Base-by-base conservation (phyloP, 768 basidiomycete genomes). In the Paxillus rubicundulus region DNA sequence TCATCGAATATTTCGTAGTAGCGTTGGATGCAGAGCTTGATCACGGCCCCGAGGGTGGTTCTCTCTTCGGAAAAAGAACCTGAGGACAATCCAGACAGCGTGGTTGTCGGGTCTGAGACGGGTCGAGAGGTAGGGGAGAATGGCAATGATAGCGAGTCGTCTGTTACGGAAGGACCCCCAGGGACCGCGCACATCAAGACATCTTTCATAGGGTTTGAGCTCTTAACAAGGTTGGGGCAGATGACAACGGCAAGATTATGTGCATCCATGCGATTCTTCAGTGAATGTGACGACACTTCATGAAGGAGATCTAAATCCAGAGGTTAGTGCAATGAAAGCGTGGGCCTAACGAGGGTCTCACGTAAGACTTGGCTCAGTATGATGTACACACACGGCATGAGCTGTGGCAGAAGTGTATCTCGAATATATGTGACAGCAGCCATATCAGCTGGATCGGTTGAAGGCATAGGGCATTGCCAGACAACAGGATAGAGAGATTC, bases 1-100 rank as follows among this genome's bases (percentile, higher is more conserved):
- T 92, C 91, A 63, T 92, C 90, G 59, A 93, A 93, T 28, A 92
- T 74, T 64, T 93, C 91, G 65, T 86, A 92, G 65, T 92, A 93
- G 39, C 82, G 81, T 60, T 87, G 79, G 46, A 92, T 91, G 66
- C 88, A 92, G 39, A 89, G 70, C 63, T 84, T 84, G 67, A 92
- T 74, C 38, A 92, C 72, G 55, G 76, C 73, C 3, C 89, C 89
- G 0, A 93, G 73, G 1, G 89, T 90, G 9, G 82, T 82, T 57
- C 72, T 73, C 32, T 78, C 79, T 60, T 82, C 78, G 4, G 56
- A 54, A 27, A 58, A 59, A 2, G 72, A 59, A 42, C 64, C 63
- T n/a, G 66, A 49, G 43, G 61, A 64, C n/a, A 41, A n/a, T 9
- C 55, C 53, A 28, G 65, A 61, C 51, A 48, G 33, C 9, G 60